Percentiles rank a stretch among this genome's conserved stretches.
Evolutionary conservation across 2,329 filamentous ascomycete genomes (phyloP).

Genomic region (Trichoderma endophyticum): DNA sequence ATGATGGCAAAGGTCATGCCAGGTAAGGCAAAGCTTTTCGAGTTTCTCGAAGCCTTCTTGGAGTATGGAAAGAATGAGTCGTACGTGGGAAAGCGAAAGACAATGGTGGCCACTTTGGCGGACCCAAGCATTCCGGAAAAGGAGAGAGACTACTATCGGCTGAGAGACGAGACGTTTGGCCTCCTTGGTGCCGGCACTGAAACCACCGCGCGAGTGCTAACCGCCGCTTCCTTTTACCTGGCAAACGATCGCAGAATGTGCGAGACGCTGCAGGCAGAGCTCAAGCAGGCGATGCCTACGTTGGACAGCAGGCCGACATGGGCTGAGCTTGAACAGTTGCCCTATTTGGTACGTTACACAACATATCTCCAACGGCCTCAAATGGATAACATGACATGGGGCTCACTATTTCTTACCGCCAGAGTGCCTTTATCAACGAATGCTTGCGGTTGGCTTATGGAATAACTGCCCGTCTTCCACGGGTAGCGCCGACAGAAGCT

Average conservation of each 20-base stretch:
- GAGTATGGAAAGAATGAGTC: background rate
- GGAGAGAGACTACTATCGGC: constrained; percentile 19
- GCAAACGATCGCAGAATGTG: constrained; percentile 8
- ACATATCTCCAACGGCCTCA: background rate
- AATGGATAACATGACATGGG: background rate
- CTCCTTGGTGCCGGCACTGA: constrained; percentile 24
- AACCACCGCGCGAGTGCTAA: constrained; percentile 19
- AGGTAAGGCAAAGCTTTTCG: constrained; percentile 14
- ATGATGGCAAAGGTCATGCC: constrained; percentile 11
- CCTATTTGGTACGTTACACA: constrained; percentile 19
- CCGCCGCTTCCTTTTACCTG: constrained; percentile 18
- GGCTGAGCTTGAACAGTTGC: constrained; percentile 18
- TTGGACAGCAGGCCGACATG: constrained; percentile 14
- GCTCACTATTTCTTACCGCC: background rate
- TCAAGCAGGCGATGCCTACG: constrained; percentile 11
- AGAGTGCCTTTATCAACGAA: constrained; percentile 23
- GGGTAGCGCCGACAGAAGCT: constrained; percentile 28
- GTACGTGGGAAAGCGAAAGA: background rate
- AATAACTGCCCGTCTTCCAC: constrained; percentile 23
- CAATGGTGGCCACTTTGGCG: constrained; percentile 11
- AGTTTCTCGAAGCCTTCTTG: background rate
- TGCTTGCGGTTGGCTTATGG: constrained; percentile 20
- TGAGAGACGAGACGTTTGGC: constrained; percentile 22
- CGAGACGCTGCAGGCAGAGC: constrained; percentile 20
- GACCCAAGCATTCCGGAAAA: constrained; percentile 16